Base-by-base conservation (phyloP, 2,329 filamentous ascomycete genomes). In the Scleromitrula shiraiana region DNA sequence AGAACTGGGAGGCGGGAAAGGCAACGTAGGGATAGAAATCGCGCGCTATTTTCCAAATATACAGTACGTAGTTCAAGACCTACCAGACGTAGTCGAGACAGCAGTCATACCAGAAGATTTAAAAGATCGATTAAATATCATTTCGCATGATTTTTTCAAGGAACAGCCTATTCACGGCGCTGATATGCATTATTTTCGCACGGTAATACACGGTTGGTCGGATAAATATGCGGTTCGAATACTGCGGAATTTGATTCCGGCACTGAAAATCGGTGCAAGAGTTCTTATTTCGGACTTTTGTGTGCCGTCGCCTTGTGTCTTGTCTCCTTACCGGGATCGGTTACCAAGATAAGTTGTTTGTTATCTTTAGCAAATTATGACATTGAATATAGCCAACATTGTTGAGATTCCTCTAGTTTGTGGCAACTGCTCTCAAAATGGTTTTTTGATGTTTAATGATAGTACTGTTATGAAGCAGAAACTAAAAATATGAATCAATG, bases 171-270 rank as follows among this genome's bases (percentile, higher is more conserved):
- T 66, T 9, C 53, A 57, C 23, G 30, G 52, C 2, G 61, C 59
- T 24, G 37, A 69, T 23, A 62, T 72, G 10, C 74, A 72, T 58
- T 62, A 73, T 46, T 61, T 75, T 45, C 68, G 70, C 15, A 64
- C 65, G 58, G 70, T 75, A 41, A 59, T 76, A 24, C 72, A 75
- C 54, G 69, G 73, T 57, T 73, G 70, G 68, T 65, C 70, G 0
- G 68, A 73, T 22, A 62, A 63, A n/a, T 62, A 68, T 40, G 58
- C 57, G 1, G 53, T 64, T 14, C 53, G 55, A 29, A 69, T 71
- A 35, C 57, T 65, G 6, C 60, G 59, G 24, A 64, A 59, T 9
- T 53, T 73, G 17, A 53, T 68, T 0, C 68, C 70, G 0, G 64
- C 69, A 23, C 50, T 74, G 49, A 56, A 52, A 40, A 50, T 59